A percentile compares a stretch with the other conserved stretches of the same genome.
These are phyloP conservation scores for Fragaria ananassa DNA, from an alignment of 306 rosid genomes.

Conservation along the genomic window DNA sequence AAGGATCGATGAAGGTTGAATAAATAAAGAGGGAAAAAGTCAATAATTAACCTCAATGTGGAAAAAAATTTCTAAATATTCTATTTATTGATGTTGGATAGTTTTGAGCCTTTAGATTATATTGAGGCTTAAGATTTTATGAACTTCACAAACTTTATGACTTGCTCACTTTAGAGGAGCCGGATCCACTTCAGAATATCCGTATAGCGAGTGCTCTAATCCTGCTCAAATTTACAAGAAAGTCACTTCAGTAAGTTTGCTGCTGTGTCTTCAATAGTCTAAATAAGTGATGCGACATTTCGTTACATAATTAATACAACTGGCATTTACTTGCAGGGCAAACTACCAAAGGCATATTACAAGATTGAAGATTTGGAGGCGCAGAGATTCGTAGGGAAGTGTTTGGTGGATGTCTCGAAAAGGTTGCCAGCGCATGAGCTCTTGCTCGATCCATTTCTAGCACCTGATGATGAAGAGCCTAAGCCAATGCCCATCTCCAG, in stretches of 20 bases:
- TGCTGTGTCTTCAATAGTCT: neutral
- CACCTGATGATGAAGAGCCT: conserved; percentile 34
- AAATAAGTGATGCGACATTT: neutral
- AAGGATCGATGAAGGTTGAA: too few relatives aligned
- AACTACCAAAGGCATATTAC: conserved; percentile 65
- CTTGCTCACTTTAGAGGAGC: too few relatives aligned
- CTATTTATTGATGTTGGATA: too few relatives aligned
- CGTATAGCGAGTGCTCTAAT: conserved; percentile 78
- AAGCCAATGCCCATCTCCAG: conserved; percentile 12
- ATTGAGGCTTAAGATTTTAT: too few relatives aligned
- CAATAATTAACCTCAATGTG: too few relatives aligned
- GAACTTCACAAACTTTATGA: too few relatives aligned
- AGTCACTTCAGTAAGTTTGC: conserved; percentile 68
- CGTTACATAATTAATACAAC: neutral
- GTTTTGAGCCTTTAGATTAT: too few relatives aligned
- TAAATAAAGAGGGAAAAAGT: too few relatives aligned
- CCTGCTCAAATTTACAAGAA: conserved; percentile 98
- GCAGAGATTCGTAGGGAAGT: conserved; percentile 60
- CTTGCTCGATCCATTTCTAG: conserved; percentile 74
- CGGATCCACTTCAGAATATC: conserved; percentile 50
- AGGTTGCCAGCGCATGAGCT: conserved; percentile 71
- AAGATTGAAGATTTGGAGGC: conserved; percentile 66
- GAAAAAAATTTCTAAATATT: too few relatives aligned
- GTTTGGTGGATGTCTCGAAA: conserved; percentile 58
- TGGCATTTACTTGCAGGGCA: conserved; percentile 44